Percentiles rank a stretch among this genome's conserved stretches.
phyloP scores from a whole-genome alignment of 2,329 filamentous ascomycete genomes.

The Neonectria sp. region DNA sequence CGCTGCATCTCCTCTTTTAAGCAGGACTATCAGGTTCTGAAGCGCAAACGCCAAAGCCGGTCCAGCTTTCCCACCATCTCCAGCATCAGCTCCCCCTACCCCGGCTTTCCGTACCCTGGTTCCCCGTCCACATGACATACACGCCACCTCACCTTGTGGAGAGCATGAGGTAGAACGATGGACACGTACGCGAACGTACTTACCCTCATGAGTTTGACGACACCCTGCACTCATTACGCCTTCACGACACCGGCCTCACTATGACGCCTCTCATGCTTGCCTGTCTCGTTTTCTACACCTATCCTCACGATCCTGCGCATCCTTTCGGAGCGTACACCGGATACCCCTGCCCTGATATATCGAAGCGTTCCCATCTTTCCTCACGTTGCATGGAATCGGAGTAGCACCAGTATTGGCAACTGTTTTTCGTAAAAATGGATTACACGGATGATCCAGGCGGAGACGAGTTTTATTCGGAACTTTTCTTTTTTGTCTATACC shows the following conservation, averaged over 20 bases:
- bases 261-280: constrained; percentile 36
- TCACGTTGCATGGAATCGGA: constrained; percentile 35
- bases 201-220: constrained; percentile 41
- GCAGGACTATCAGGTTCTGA: constrained; percentile 68
- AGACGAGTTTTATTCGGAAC: constrained; percentile 9
- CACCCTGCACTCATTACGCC: constrained; percentile 32
- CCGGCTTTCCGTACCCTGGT: constrained; percentile 41
- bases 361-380: constrained; percentile 37
- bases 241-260: constrained; percentile 14
- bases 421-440: constrained; percentile 17
- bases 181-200: constrained; percentile 32
- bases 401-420: constrained; percentile 24
- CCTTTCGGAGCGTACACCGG: constrained; percentile 29
- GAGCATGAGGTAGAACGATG: constrained; percentile 24
- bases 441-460: constrained; percentile 10
- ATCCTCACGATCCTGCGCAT: constrained; percentile 24
- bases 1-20: constrained; percentile 75
- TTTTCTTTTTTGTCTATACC: constrained; percentile 6
- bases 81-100: constrained; percentile 47
- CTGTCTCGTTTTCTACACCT: constrained; percentile 23
- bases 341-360: constrained; percentile 43
- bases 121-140: constrained; percentile 35
- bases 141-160: constrained; percentile 4
- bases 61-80: constrained; percentile 49
- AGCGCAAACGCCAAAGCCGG: constrained; percentile 59